Percentiles rank a stretch among this genome's conserved stretches.
Conservation (phyloP, 1,284 basidiomycete genomes). For the Puccinia horiana region DNA sequence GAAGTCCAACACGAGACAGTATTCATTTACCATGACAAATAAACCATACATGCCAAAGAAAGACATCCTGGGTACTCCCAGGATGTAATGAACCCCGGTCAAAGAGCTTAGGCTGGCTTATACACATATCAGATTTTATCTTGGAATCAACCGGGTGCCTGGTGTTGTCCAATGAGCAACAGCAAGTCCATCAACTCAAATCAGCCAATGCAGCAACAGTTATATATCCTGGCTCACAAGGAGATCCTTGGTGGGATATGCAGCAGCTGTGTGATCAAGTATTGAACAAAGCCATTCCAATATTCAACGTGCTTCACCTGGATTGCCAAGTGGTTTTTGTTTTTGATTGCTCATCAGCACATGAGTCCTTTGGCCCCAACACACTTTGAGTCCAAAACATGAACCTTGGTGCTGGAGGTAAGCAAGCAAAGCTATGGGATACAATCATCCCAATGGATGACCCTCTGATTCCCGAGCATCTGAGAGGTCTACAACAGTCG, state of each 20-base stretch:
- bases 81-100: not conserved
- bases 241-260: slow-evolving; percentile 9
- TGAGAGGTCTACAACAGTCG: not conserved
- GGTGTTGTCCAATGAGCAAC: not conserved
- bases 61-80: not conserved
- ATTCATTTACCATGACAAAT: slow-evolving; percentile 9
- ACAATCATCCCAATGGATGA: not conserved
- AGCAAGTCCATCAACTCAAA: not conserved
- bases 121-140: slow-evolving; percentile 14
- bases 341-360: slow-evolving; percentile 20
- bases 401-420: slow-evolving; percentile 12
- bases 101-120: not conserved
- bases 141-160: not conserved
- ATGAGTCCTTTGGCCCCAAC: not conserved
- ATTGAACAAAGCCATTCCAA: not conserved
- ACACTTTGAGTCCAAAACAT: slow-evolving; percentile 8
- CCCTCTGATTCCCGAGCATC: not conserved
- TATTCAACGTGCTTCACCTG: not conserved
- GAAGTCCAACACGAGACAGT: not conserved
- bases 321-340: slow-evolving; percentile 1
- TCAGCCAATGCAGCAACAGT: not conserved
- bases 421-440: not conserved
- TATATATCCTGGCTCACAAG: slow-evolving; percentile 2
- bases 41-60: not conserved
- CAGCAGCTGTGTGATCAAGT: slow-evolving; percentile 15